phyloP scores from a whole-genome alignment of 169 alveolate species.

The Theileria parva region DNA sequence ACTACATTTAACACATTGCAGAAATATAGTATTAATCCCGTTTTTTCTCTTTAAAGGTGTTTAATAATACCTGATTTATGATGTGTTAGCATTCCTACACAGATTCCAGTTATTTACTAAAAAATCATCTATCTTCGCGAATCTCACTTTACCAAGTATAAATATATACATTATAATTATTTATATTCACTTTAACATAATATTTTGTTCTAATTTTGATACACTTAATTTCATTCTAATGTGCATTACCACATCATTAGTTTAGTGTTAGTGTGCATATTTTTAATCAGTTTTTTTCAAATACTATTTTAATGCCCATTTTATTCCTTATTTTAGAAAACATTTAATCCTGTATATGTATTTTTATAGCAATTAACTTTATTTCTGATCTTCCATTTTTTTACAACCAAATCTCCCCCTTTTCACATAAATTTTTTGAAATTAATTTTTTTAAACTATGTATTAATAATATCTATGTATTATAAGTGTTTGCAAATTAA shows the following conservation, averaged over 20 bases:
- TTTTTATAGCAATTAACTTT: background rate
- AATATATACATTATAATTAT: no score
- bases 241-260: constrained; percentile 6
- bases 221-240: background rate
- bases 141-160: no score
- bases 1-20: background rate
- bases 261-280: background rate
- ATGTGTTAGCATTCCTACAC: background rate
- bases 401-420: background rate
- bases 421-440: background rate
- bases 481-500: background rate
- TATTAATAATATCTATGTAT: background rate
- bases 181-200: no score
- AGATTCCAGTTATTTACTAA: background rate
- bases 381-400: background rate
- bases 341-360: background rate
- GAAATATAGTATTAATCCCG: no score
- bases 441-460: background rate
- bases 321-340: background rate
- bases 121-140: no score
- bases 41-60: no score
- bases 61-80: background rate
- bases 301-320: background rate
- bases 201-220: no score
- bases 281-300: background rate